phyloP scores from a whole-genome alignment of 2,329 filamentous ascomycete species.

The Phialophora chinensis region DNA sequence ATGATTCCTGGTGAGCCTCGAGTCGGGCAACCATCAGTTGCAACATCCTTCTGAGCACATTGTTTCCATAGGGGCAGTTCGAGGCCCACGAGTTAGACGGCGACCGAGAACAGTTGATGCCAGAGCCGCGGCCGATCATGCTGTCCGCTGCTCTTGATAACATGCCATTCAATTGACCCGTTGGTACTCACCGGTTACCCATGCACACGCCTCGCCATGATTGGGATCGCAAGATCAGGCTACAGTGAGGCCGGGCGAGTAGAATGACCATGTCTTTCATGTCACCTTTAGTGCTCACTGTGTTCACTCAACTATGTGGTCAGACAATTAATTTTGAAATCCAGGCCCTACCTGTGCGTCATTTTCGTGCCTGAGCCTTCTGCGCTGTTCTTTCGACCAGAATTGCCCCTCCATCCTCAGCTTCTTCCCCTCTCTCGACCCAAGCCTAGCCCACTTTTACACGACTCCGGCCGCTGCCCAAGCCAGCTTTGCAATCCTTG shows the following conservation, averaged over 20 bases:
- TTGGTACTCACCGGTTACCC: not conserved
- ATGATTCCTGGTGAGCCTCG: slow-evolving; percentile 1
- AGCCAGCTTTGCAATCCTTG: slow-evolving; percentile 12
- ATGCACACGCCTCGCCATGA: not conserved
- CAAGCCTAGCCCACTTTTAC: not conserved
- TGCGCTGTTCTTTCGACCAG: not conserved
- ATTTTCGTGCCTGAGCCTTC: not conserved
- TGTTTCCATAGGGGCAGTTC: not conserved
- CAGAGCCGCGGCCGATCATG: not conserved
- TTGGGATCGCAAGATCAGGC: not conserved
- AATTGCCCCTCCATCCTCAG: slow-evolving; percentile 3
- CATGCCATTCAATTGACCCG: not conserved
- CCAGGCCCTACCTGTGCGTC: not conserved
- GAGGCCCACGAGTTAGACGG: not conserved
- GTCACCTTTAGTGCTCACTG: not conserved
- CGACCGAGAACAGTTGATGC: not conserved
- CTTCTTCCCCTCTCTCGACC: not conserved
- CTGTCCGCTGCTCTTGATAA: not conserved
- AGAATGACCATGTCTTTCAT: not conserved
- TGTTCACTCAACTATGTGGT: too few species aligned
- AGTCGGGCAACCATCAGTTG: slow-evolving; percentile 18
- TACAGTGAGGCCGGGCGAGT: not conserved
- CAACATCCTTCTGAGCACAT: slow-evolving; percentile 4
- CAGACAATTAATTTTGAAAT: not conserved
- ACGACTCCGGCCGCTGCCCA: slow-evolving; percentile 7